Evolutionary conservation across 768 basidiomycete species (phyloP).

Genomic region (Hygrophorus pudorinus): DNA sequence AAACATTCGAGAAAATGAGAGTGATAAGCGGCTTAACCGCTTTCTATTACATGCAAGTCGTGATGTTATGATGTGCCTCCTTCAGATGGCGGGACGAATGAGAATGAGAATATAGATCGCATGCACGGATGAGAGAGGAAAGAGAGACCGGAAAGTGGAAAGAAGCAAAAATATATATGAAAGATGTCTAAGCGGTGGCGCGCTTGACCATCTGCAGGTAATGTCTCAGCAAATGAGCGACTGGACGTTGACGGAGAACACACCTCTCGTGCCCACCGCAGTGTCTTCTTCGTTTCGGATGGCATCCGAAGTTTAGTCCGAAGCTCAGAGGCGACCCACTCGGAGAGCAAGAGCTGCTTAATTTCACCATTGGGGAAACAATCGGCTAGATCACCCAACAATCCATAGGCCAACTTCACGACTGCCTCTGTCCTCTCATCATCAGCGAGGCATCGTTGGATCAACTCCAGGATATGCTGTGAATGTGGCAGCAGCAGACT

Average conservation of each 20-base stretch:
- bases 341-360: constrained; percentile 65
- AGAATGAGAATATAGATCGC: constrained; percentile 35
- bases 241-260: constrained; percentile 11
- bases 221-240: constrained; percentile 1
- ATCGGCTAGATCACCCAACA: constrained; percentile 90
- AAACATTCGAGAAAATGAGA: constrained; percentile 3
- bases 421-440: constrained; percentile 80
- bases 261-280: constrained; percentile 93
- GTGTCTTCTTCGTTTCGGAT: constrained; percentile 74
- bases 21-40: constrained; percentile 10
- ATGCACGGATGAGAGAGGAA: constrained; percentile 33
- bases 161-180: constrained; percentile 15
- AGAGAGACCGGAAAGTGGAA: constrained; percentile 16
- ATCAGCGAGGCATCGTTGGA: constrained; percentile 65
- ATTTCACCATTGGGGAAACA: constrained; percentile 75
- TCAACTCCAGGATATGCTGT: constrained; percentile 66
- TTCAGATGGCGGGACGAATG: constrained; percentile 49
- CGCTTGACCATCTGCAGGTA: constrained; percentile 60
- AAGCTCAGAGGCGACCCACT: constrained; percentile 71
- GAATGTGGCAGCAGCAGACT: constrained; percentile 61
- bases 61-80: constrained; percentile 50
- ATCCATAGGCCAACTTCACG: constrained; percentile 67
- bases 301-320: constrained; percentile 66
- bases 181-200: constrained; percentile 56
- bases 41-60: constrained; percentile 52